Evolutionary conservation across 495 filamentous ascomycete genomes (phyloP).

Genomic region (Terfezia claveryi): DNA sequence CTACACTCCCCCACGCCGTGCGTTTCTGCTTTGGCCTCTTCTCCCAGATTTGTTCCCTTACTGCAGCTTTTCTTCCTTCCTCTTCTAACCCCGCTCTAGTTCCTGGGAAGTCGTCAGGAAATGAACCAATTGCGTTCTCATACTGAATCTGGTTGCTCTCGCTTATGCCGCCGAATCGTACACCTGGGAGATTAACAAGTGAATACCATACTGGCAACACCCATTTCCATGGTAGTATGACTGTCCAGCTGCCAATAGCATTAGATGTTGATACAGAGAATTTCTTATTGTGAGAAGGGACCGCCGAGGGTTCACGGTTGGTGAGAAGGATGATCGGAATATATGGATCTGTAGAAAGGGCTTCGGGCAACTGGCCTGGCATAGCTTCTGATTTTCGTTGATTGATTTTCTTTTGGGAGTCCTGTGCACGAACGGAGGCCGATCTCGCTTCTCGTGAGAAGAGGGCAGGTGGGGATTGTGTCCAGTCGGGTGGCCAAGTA

Average conservation of each 20-base stretch:
- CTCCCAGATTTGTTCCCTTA: constrained; percentile 47
- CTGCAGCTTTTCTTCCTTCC: constrained; percentile 42
- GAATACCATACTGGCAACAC: constrained; percentile 69
- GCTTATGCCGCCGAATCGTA: constrained; percentile 60
- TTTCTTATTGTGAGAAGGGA: not conserved
- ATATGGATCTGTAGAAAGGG: constrained; percentile 44
- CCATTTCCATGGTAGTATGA: constrained; percentile 84
- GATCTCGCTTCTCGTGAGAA: constrained; percentile 47
- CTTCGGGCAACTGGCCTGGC: constrained; percentile 40
- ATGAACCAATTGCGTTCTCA: constrained; percentile 59
- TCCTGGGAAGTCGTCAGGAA: constrained; percentile 72
- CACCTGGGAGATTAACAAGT: constrained; percentile 60
- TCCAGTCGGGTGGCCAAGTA: constrained; percentile 46
- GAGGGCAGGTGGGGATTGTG: constrained; percentile 30
- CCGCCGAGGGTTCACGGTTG: constrained; percentile 17
- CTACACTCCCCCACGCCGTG: constrained; percentile 50
- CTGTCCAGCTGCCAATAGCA: constrained; percentile 45
- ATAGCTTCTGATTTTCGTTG: constrained; percentile 47
- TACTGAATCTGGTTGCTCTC: constrained; percentile 65
- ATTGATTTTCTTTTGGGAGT: constrained; percentile 69
- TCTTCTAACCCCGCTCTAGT: constrained; percentile 60
- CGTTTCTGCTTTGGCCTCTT: constrained; percentile 63
- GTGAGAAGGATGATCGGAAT: constrained; percentile 62
- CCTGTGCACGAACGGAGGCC: constrained; percentile 30
- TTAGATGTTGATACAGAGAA: constrained; percentile 16